Evolutionary conservation across 176 grass and related monocot species (phyloP), one percentile per base, ranked within the genome.

Genomic region (Luzula sylvatica): DNA sequence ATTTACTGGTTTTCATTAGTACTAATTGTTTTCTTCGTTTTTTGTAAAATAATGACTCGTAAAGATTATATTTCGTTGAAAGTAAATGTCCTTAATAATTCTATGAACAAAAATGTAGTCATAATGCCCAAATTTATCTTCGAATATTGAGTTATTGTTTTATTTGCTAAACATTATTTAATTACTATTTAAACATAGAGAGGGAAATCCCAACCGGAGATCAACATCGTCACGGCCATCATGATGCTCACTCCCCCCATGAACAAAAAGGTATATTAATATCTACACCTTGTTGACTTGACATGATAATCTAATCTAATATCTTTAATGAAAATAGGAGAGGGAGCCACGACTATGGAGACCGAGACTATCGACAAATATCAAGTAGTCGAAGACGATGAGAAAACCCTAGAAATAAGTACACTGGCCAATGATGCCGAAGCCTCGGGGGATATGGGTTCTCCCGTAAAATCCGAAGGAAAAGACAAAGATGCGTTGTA

Each of bases 301-400:
- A 56, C 27, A 56, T 56, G n/a, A 11, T n/a, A n/a, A n/a, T n/a
- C 26, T 15, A 20, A 55, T 17, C 18, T 20, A 56, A 56, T 3
- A 56, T 38, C 14, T 35, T 11, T 4, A 17, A 15, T 56, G 29
- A 54, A 54, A 49, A 5, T 23, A 64, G 59, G 15, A 20, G 43
- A 1, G 1, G 60, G 28, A 64, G 60, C 42, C 23, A 47, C 60
- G 15, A 47, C 60, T 47, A 49, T 5, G 17, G 57, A 5, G 14
- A 61, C 27, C 0, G 56, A 48, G 23, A 42, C 60, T 20, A 64
- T 64, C 6, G 60, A 64, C 60, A 64, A 64, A 45, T 64, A 64
- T 18, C 60, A 64, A 64, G 60, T 64, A 27, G 15, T 22, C 29
- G 60, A 64, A 35, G 20, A 42, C 15, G 30, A 64, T 47, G 60